Evolutionary conservation across 257 asterid species (phyloP), one percentile per base, ranked within the genome.

Genomic region (Solanum bulbocastanum): DNA sequence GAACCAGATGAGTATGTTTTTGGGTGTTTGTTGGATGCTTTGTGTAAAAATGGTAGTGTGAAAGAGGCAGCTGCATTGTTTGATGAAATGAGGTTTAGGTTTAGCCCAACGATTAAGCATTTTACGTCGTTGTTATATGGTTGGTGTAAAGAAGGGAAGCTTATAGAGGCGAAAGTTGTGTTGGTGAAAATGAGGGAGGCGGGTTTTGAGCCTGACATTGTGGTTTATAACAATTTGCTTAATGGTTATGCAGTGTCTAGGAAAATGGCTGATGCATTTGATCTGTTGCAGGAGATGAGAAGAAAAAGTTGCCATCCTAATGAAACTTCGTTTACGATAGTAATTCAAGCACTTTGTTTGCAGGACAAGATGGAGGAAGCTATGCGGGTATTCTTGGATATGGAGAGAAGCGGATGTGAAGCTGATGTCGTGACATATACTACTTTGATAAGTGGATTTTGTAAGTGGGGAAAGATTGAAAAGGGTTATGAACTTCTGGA

Each of bases 131-230:
- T 96, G 88, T 89, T 95, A 65, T 90, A 93, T 60, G 99, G 98
- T 86, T 96, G 99, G 99, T 96, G 98, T 84, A 95, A 92, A 88
- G 98, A 94, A 92, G 99, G 98, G 25, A 96, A 95, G 89, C 88
- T 96, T 65, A 87, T 93, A 93, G 98, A 96, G 92, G 99, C 98
- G 1, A 96, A 96, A 92, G 87, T 90, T 15, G 96, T 94, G 86
- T 89, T 96, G 94, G 89, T 94, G 69, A 95, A 93, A 89, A 95
- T 97, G 99, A 94, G 92, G 90, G 98, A 95, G 89, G 98, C 98
- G 3, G 98, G 98, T 27, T 94, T 96, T 87, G 95, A 94, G 92
- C 98, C 98, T 15, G 98, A 96, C 86, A 89, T 94, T 88, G 99
- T 97, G 87, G 98, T 97, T 71, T 97, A 95, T 88, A 96, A 97